Base-by-base conservation (phyloP, 768 basidiomycete species). In the Chiua virens region DNA sequence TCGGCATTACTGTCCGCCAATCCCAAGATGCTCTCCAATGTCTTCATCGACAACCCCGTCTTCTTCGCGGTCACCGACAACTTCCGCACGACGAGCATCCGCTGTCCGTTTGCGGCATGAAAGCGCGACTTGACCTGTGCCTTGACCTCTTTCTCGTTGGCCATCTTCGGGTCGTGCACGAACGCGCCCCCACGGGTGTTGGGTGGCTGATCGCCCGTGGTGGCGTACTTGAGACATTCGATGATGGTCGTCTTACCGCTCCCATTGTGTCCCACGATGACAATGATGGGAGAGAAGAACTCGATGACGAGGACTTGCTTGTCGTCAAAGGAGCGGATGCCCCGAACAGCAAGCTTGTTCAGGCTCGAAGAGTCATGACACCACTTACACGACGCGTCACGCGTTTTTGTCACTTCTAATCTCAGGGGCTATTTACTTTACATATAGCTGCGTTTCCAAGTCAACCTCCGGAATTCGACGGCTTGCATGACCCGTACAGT, bases 161-260 rank as follows among this genome's bases (percentile, higher is more conserved):
- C 97, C 85, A 99, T 96, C 78, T 97, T 97, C 2, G 97, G 97
- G 71, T 99, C 97, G 69, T 99, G 97, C 4, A 99, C 74, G 71
- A 98, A 99, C 0, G 97, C 97, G n/a, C 96, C 97, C 28, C 96
- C 96, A 54, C 94, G 92, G 21, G 95, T 92, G 64, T 96, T 96
- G 1, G 97, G 92, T 0, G 97, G 97, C 60, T 98, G 89, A 69
- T 98, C 96, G 25, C 97, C 97, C 0, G 97, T 99, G 0, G 97
- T 97, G 11, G 92, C 93, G 67, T 99, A 99, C 76, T 98, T 98
- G 69, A 99, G 81, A 72, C 96, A 98, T 77, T 99, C 97, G 70
- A 99, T 98, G 65, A 98, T 90, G 1, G 96, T 99, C 3, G 97
- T 99, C 74, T 99, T 99, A 39, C 97, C 97, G 60, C 91, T 94